Evolutionary conservation across 2,329 filamentous ascomycete genomes (phyloP), one percentile per base, ranked within the genome.

Genomic region (Pseudophaeomoniella oleicola): DNA sequence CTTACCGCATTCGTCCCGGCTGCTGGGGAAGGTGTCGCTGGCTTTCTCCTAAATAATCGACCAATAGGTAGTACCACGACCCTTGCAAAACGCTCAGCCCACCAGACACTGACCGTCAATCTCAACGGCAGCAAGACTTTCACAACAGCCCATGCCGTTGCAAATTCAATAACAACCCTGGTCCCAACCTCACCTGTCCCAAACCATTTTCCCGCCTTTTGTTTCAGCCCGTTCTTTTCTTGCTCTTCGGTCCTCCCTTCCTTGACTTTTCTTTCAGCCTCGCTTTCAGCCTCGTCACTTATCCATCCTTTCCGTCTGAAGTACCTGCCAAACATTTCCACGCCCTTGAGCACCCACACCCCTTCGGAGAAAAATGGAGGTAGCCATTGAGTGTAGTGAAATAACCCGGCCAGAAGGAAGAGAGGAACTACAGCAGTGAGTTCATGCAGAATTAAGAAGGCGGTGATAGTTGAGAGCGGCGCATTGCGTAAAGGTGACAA

Each of bases 381-480:
- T 17, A 85, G 67, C 67, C 80, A 81, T 42, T 76, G 66, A 2
- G 75, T 75, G 53, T 84, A 86, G 60, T 96, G 83, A 57, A 98
- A 94, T 2, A 75, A 54, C 1, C 69, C 77, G 15, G 82, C 76
- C 1, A 96, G 69, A 0, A 72, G 78, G 29, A 92, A 55, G 0
- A 96, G 60, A 0, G 88, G 88, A 1, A 88, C 57, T 9, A 94
- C 62, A 6, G 90, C 88, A 1, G 90, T 96, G 32, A 94, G 55
- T 58, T 98, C 90, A 63, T 98, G 90, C 0, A 98, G 69, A 29
- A 94, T 64, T 9, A 96, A 65, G 56, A 98, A 98, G 0, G 88
- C 78, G 2, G 80, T 74, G 30, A 93, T 67, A 59, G 94, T 85
- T 1, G 83, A 83, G 32, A 86, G 58, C 0, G 90, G 90, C 1